These are phyloP conservation scores for Trichoderma orchidacearum DNA, from an alignment of 495 filamentous ascomycete species.

Conservation along the genomic window DNA sequence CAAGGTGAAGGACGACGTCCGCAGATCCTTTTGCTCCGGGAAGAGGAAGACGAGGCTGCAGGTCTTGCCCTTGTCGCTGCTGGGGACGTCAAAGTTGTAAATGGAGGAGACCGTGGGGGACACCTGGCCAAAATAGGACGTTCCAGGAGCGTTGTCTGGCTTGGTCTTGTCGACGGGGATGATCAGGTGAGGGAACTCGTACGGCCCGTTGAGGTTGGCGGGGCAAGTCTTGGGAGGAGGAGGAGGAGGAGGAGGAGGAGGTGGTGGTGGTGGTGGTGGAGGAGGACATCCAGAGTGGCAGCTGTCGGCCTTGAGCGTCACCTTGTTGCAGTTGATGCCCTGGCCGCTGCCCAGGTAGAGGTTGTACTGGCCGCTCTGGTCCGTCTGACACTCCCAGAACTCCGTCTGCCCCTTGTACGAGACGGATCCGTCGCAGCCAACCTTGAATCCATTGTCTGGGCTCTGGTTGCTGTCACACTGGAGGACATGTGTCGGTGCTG, in stretches of 20 bases:
- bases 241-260: slow-evolving; percentile 1
- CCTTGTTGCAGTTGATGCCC: slow-evolving; percentile 27
- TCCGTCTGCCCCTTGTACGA: slow-evolving; percentile 25
- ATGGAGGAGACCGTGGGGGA: slow-evolving; percentile 40
- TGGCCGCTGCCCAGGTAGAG: slow-evolving; percentile 35
- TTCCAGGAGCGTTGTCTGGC: slow-evolving; percentile 38
- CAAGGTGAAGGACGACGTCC: slow-evolving; percentile 42
- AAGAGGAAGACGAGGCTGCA: slow-evolving; percentile 57
- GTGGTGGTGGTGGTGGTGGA: background rate
- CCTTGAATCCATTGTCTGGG: slow-evolving; percentile 31
- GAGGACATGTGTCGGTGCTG: slow-evolving; percentile 43
- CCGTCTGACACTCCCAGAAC: slow-evolving; percentile 43
- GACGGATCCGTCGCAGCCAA: slow-evolving; percentile 33
- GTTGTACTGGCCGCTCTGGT: slow-evolving; percentile 32
- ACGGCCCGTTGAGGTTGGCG: slow-evolving; percentile 29
- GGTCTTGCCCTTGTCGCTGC: slow-evolving; percentile 35
- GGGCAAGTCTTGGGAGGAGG: background rate
- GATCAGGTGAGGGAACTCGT: slow-evolving; percentile 53
- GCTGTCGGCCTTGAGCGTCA: slow-evolving; percentile 33
- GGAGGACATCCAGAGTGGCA: slow-evolving; percentile 17
- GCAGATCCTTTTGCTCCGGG: slow-evolving; percentile 35
- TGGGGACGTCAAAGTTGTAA: slow-evolving; percentile 59
- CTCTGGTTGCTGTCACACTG: slow-evolving; percentile 47
- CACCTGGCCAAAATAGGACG: slow-evolving; percentile 39
- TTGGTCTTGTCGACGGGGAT: slow-evolving; percentile 45